These are phyloP conservation scores for Vachellia collinsii DNA, from an alignment of 306 rosid species.

Conservation along the genomic window DNA sequence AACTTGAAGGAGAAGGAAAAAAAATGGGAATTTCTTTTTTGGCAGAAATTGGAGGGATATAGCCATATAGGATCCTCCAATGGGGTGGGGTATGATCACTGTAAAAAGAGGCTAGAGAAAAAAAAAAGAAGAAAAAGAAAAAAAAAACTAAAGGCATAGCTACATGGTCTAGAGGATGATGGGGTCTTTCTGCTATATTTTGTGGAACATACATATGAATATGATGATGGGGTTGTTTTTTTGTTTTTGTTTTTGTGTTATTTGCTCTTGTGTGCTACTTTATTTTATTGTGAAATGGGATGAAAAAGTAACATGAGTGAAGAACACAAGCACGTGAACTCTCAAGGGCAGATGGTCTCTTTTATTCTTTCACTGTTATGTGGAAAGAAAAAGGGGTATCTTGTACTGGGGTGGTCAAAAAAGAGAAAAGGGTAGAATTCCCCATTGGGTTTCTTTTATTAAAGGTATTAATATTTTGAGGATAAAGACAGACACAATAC, in stretches of 20 bases:
- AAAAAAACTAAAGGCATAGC: conserved; percentile 52
- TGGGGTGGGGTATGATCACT: conserved; percentile 49
- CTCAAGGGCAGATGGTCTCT: conserved; percentile 7
- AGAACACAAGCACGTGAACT: conserved; percentile 53
- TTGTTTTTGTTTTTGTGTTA: not conserved
- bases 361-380: conserved; percentile 29
- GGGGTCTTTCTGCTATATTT: conserved; percentile 41
- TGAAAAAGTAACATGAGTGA: conserved; percentile 45
- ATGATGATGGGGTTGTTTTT: conserved; percentile 30
- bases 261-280: not conserved
- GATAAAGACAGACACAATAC: conserved; percentile 42
- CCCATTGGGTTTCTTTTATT: conserved; percentile 42
- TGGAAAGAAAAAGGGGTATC: conserved; percentile 55
- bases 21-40: conserved; percentile 8
- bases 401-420: conserved; percentile 72
- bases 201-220: conserved; percentile 41
- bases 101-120: conserved; percentile 49
- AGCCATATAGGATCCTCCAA: conserved; percentile 13
- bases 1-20: not conserved
- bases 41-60: conserved; percentile 28
- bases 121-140: not conserved
- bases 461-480: conserved; percentile 38
- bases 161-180: conserved; percentile 38
- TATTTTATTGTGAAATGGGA: conserved; percentile 44
- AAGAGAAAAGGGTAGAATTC: conserved; percentile 44